Evolutionary conservation across 1,139 yeast species (phyloP).

Genomic region (Saccharomyces hybrid): DNA sequence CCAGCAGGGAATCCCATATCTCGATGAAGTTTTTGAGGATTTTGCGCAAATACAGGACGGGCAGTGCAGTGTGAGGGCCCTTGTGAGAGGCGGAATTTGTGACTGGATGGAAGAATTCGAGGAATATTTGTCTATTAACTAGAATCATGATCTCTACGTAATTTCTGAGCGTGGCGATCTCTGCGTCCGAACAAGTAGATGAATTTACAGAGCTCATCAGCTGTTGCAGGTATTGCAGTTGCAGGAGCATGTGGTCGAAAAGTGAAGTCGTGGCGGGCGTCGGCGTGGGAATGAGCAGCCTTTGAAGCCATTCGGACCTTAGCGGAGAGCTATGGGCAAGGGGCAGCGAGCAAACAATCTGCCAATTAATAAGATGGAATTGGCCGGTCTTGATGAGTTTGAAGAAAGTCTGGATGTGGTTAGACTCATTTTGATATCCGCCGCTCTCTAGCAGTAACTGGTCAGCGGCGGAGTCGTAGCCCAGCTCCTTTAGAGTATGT

Average conservation of each 20-base stretch:
- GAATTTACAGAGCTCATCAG: neutral
- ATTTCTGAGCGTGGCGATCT: neutral
- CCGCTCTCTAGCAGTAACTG: constrained; percentile 36
- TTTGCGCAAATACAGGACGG: constrained; percentile 37
- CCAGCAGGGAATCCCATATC: constrained; percentile 35
- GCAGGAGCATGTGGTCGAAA: neutral
- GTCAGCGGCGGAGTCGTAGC: constrained; percentile 37
- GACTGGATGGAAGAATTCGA: constrained; percentile 30
- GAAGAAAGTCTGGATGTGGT: constrained; percentile 37
- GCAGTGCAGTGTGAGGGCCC: neutral
- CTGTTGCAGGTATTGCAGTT: neutral
- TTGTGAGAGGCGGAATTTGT: neutral
- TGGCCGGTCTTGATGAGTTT: constrained; percentile 3
- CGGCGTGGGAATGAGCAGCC: neutral
- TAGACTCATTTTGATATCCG: constrained; percentile 38
- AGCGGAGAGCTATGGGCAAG: neutral
- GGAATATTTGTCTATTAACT: constrained; percentile 34
- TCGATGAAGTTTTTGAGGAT: constrained; percentile 28
- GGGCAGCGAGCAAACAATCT: neutral
- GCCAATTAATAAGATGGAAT: constrained; percentile 1
- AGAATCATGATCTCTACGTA: constrained; percentile 30
- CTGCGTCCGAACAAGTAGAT: neutral
- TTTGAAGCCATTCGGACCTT: neutral
- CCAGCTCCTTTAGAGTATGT: constrained; percentile 44
- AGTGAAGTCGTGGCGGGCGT: no score